These are phyloP conservation scores for Bonnemaisonia californica DNA, from an alignment of 31 red algal genomes.

Conservation along the genomic window DNA sequence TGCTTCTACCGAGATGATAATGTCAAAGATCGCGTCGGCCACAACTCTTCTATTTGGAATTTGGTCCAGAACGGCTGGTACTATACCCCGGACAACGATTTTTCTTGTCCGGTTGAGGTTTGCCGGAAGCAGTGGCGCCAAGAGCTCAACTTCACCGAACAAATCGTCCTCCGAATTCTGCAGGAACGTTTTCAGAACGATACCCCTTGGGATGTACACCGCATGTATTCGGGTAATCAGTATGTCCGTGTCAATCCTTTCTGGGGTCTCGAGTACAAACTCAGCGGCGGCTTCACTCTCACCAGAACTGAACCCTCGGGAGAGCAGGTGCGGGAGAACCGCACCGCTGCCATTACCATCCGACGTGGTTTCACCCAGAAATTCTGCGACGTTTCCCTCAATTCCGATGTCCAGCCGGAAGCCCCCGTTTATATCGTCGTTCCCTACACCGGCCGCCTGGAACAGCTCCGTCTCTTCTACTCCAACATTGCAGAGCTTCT, in stretches of 20 bases:
- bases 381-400: constrained; percentile 54
- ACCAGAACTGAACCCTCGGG: constrained; percentile 24
- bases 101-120: constrained; percentile 44
- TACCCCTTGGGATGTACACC: constrained; percentile 52
- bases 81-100: constrained; percentile 49
- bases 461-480: constrained; percentile 48
- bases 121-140: constrained; percentile 59
- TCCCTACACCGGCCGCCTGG: constrained; percentile 52
- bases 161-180: constrained; percentile 39
- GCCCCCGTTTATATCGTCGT: constrained; percentile 53
- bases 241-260: constrained; percentile 59
- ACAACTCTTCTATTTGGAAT: constrained; percentile 63
- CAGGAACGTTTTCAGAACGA: constrained; percentile 40
- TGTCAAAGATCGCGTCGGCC: constrained; percentile 37
- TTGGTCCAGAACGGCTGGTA: constrained; percentile 39
- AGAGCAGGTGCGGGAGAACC: constrained; percentile 28
- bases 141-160: constrained; percentile 48
- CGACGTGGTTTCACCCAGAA: constrained; percentile 64
- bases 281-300: constrained; percentile 51
- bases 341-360: constrained; percentile 48
- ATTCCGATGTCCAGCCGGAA: constrained; percentile 37
- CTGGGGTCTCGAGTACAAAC: constrained; percentile 63
- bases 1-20: constrained; percentile 47
- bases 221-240: constrained; percentile 56
- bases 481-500: constrained; percentile 44